Conservation (phyloP, 2,329 filamentous ascomycete species). For the Aspergillus intermedius region DNA sequence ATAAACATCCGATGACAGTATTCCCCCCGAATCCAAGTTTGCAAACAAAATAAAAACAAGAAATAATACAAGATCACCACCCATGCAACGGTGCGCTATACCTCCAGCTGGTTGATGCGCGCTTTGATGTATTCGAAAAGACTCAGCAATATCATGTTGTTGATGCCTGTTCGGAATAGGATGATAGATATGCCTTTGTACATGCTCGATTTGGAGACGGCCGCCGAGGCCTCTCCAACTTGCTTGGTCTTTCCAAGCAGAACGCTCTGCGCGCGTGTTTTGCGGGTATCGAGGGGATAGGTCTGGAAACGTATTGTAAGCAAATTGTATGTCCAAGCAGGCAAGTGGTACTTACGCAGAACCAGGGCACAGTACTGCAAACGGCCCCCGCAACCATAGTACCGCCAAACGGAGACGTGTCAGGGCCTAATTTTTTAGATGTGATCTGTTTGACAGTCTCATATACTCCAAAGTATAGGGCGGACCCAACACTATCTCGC, state of each 20-base stretch:
- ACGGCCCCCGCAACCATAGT: constrained; percentile 41
- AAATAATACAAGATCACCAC: not conserved
- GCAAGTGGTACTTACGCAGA: constrained; percentile 31
- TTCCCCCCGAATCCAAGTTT: not conserved
- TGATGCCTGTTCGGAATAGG: constrained; percentile 39
- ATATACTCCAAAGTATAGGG: constrained; percentile 43
- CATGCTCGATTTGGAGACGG: constrained; percentile 38
- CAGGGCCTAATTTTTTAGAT: constrained; percentile 37
- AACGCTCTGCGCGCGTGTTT: constrained; percentile 44
- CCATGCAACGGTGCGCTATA: constrained; percentile 5
- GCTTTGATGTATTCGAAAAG: constrained; percentile 42
- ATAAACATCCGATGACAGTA: not conserved
- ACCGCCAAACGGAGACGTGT: constrained; percentile 38
- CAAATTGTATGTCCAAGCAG: not conserved
- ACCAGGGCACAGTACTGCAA: constrained; percentile 43
- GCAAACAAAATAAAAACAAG: not conserved
- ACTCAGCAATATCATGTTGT: constrained; percentile 45
- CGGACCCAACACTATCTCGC: constrained; percentile 41
- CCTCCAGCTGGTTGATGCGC: constrained; percentile 35
- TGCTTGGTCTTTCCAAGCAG: constrained; percentile 38
- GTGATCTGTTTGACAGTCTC: constrained; percentile 43
- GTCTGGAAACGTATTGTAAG: constrained; percentile 27
- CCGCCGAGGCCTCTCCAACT: constrained; percentile 34
- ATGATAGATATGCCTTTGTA: constrained; percentile 45
- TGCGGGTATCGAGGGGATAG: constrained; percentile 43